phyloP scores from a whole-genome alignment of 2,329 filamentous ascomycete genomes.

The Stachybotrys chlorohalonatus region DNA sequence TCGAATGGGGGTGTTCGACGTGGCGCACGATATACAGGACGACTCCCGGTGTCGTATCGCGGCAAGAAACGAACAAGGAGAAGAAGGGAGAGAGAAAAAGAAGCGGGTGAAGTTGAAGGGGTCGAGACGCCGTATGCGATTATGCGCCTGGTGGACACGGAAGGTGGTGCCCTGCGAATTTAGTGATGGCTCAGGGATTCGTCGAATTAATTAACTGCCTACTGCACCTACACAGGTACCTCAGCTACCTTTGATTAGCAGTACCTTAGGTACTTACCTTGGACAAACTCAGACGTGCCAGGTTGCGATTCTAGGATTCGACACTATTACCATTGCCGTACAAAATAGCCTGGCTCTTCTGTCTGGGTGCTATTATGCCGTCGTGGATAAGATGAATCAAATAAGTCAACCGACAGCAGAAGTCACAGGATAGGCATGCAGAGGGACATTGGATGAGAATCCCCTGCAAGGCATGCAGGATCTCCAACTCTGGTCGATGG shows the following conservation, averaged over 20 bases:
- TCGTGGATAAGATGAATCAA: neutral
- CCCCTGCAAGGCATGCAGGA: neutral
- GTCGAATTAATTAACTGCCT: neutral
- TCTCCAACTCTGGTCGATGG: neutral
- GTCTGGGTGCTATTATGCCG: no score
- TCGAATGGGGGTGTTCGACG: neutral
- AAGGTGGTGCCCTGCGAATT: neutral
- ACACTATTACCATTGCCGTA: no score
- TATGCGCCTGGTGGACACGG: neutral
- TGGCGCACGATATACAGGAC: no score
- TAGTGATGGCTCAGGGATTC: neutral
- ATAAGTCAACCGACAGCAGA: neutral
- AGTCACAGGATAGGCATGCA: neutral
- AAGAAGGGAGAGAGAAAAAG: neutral
- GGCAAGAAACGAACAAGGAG: neutral
- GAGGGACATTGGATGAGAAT: neutral
- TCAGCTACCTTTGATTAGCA: no score
- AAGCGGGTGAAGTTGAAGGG: neutral
- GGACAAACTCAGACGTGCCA: no score
- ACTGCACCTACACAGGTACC: neutral
- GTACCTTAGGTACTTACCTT: no score
- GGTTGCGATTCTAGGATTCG: no score
- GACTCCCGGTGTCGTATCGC: neutral
- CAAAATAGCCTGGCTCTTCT: no score
- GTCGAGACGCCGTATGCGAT: neutral